Percentiles rank a stretch among this genome's conserved stretches.
Evolutionary conservation across 169 alveolate genomes (phyloP).

Genomic region (Plasmodium chabaudi): DNA sequence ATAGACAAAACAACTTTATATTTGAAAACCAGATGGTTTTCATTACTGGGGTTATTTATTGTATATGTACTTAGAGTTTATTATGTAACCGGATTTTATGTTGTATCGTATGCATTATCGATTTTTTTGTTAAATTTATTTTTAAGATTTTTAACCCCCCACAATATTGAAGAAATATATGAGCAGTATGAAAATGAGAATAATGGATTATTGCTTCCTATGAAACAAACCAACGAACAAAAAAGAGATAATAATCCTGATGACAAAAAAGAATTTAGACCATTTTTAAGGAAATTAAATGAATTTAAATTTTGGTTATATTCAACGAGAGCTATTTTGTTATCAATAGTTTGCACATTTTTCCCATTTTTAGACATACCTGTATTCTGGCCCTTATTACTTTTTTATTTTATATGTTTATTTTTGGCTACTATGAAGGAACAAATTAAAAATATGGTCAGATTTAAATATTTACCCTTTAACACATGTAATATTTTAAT

Average conservation of each 20-base stretch:
- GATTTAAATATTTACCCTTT: constrained; percentile 86
- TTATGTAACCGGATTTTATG: constrained; percentile 77
- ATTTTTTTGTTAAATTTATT: constrained; percentile 81
- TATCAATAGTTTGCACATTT: constrained; percentile 78
- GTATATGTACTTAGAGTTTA: constrained; percentile 78
- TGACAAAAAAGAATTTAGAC: constrained; percentile 89
- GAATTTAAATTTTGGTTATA: constrained; percentile 93
- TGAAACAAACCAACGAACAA: constrained; percentile 45
- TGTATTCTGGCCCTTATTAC: constrained; percentile 94
- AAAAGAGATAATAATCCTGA: constrained; percentile 55
- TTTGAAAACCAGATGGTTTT: constrained; percentile 79
- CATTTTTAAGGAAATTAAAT: constrained; percentile 90
- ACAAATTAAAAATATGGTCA: constrained; percentile 88
- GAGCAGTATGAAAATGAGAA: constrained; percentile 84
- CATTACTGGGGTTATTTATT: constrained; percentile 64
- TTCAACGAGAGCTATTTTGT: constrained; percentile 83
- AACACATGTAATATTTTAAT: constrained; percentile 77
- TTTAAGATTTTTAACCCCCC: constrained; percentile 83
- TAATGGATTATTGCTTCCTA: constrained; percentile 84
- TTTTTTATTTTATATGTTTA: constrained; percentile 89
- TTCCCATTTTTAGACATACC: constrained; percentile 90
- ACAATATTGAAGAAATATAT: constrained; percentile 84
- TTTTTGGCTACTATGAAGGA: constrained; percentile 91
- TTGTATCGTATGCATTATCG: constrained; percentile 84
- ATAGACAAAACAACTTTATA: constrained; percentile 76